Evolutionary conservation across 2,329 filamentous ascomycete genomes (phyloP), one percentile per base, ranked within the genome.

Genomic region (Sphaerulina musiva): DNA sequence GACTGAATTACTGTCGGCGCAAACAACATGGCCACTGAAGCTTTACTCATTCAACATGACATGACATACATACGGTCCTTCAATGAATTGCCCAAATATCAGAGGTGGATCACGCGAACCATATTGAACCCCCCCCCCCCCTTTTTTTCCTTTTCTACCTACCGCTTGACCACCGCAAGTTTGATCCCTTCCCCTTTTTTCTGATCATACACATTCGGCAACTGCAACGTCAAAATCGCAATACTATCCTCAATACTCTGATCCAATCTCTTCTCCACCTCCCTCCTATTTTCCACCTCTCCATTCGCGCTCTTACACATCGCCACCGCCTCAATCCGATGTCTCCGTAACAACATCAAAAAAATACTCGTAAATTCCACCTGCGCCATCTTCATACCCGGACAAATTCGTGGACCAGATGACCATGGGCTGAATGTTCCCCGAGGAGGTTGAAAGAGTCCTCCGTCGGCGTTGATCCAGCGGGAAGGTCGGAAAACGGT

Each of bases 361-460:
- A 81, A 61, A 2, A 76, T 72, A 10, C 71, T 73, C 3, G 74
- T 72, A 62, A 80, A 80, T 62, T 81, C 79, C 2, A 81, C 78
- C 64, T 81, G 76, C 1, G 77, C 70, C 70, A 81, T 77, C 60
- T 79, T 80, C 68, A 76, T 71, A 1, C 78, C 79, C 0, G 77
- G 77, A 61, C 78, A 81, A 3, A 75, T 65, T 4, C 78, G 64
- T 9, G 77, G 76, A 0, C 78, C 78, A 3, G 58, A 63, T 0
- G 75, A 74, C 77, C 78, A 81, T 0, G 78, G 72, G 1, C 74
- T 42, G 55, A 73, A 81, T 0, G 68, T 65, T 1, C 74, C 74
- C 40, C 70, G 72, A 0, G 67, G 59, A 0, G 74, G 72, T 12
- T 67, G 66, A 51, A 70, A 67, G 2, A 73, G 44, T 14, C 54